phyloP scores from a whole-genome alignment of 179 eudicot species.

The Corrigiola litoralis region DNA sequence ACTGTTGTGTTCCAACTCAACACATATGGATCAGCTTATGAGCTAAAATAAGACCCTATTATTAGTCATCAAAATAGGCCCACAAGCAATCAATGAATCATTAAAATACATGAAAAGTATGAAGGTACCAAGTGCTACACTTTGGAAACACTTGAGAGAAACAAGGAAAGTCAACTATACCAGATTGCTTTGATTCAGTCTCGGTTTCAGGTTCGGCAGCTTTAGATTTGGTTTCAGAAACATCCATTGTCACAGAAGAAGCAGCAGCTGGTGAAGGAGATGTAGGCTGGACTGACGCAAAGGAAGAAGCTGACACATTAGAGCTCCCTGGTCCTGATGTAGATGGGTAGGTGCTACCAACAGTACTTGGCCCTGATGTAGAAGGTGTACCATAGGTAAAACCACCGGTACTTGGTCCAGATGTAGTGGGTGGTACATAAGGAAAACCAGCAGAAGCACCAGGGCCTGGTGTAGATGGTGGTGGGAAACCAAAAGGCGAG shows the following conservation, averaged over 20 bases:
- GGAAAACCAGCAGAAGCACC: conserved; percentile 22
- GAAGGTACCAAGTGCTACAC: neutral
- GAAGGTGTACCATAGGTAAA: conserved; percentile 24
- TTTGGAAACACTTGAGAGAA: neutral
- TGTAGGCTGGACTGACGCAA: conserved; percentile 18
- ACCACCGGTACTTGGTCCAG: conserved; percentile 14
- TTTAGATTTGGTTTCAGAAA: conserved; percentile 45
- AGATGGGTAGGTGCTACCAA: conserved; percentile 15
- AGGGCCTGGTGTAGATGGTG: conserved; percentile 37
- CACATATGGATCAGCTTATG: too few relatives aligned
- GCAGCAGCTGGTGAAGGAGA: conserved; percentile 40
- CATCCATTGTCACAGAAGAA: conserved; percentile 49
- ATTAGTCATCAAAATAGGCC: too few relatives aligned
- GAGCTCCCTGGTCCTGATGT: conserved; percentile 32
- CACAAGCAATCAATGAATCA: too few relatives aligned
- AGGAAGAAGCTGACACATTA: conserved; percentile 21
- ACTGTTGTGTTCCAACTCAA: too few relatives aligned
- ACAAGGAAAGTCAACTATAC: conserved; percentile 28
- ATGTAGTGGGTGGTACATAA: conserved; percentile 21
- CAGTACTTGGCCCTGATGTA: neutral
- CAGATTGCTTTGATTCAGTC: conserved; percentile 48
- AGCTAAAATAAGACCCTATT: too few relatives aligned
- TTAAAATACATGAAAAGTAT: too few relatives aligned
- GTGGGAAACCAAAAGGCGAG: conserved; percentile 60
- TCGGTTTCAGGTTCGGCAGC: conserved; percentile 40